Base-by-base conservation (phyloP, 345 rosid genomes). In the Heritiera littoralis region DNA sequence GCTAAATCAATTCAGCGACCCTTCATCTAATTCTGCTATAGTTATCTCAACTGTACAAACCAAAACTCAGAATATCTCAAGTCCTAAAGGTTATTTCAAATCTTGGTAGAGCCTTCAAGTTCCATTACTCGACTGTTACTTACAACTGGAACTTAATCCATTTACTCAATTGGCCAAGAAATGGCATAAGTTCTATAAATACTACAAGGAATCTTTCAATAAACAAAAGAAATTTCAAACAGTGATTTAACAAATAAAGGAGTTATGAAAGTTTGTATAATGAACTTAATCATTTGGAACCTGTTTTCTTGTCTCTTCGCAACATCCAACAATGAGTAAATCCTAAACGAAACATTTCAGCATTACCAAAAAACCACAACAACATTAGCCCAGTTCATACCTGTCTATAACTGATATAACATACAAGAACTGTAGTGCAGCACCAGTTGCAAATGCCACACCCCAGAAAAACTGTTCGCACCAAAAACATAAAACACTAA, bases 401-500 rank as follows among this genome's bases (percentile, higher is more conserved):
- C 98, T 91, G 92, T 95, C 98, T 79, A 93, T 90, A 79, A 93
- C 98, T 17, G 97, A 90, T 69, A 96, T 86, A 79, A 96, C 97
- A 85, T 96, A 96, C 89, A 96, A 84, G 86, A 96, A 96, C 90
- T 96, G 98, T 80, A 96, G 72, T 9, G 90, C 88, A 64, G 95
- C 97, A 76, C 92, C 97, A 52, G 87, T 78, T 2, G 93, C 96
- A 79, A 96, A 93, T 10, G 94, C 89, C 35, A 90, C 93, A 7
- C 97, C 98, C 91, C 97, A 92, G 79, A 95, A 93, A 81, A 86
- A 76, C 81, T 85, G 90, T 76, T 86, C 81, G 17, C 89, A 87
- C 98, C 98, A 95, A 87, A 95, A 95, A 83, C 98, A 95, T 52
- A 95, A 80, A 14, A 95, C 98, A 82, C 98, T 91, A 84, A 93